Percentiles rank a stretch among this genome's conserved stretches.
These are phyloP conservation scores for Cordyceps cicadae DNA, from an alignment of 2,329 filamentous ascomycete species.

Conservation along the genomic window DNA sequence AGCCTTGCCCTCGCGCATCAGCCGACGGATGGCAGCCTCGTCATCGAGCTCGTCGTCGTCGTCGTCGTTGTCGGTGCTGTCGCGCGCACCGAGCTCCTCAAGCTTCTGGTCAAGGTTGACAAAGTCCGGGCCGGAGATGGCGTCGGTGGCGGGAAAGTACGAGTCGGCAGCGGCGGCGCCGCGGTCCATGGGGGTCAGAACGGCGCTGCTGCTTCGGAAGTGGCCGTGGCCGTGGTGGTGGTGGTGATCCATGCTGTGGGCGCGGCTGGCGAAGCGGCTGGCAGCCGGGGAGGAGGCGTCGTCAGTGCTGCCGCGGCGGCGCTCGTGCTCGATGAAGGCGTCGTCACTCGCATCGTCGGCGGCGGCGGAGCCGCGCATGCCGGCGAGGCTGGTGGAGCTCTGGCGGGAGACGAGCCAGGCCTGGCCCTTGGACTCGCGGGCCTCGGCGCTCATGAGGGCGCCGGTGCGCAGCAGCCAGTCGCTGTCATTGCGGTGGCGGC, in stretches of 20 bases:
- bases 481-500: constrained; percentile 39
- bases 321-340: constrained; percentile 39
- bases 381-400: constrained; percentile 54
- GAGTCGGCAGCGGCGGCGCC: constrained; percentile 25
- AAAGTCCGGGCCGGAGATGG: constrained; percentile 50
- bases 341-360: constrained; percentile 40
- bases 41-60: constrained; percentile 36
- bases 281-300: constrained; percentile 24
- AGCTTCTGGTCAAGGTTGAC: constrained; percentile 53
- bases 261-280: constrained; percentile 37
- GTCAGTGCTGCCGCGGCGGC: constrained; percentile 37
- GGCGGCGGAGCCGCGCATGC: constrained; percentile 23
- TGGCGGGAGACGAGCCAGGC: constrained; percentile 58
- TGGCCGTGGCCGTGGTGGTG: background rate
- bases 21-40: constrained; percentile 48
- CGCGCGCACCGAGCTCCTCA: constrained; percentile 41
- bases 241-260: constrained; percentile 23
- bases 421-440: constrained; percentile 61
- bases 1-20: constrained; percentile 45
- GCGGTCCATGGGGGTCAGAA: constrained; percentile 37
- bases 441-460: constrained; percentile 51
- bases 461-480: constrained; percentile 60
- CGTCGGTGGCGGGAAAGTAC: constrained; percentile 32
- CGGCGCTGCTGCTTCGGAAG: constrained; percentile 23
- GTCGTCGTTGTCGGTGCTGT: background rate